A percentile compares a stretch with the other conserved stretches of the same genome.
Conservation (phyloP, 202 grass and related monocot species). For the Eragrostis tef region DNA sequence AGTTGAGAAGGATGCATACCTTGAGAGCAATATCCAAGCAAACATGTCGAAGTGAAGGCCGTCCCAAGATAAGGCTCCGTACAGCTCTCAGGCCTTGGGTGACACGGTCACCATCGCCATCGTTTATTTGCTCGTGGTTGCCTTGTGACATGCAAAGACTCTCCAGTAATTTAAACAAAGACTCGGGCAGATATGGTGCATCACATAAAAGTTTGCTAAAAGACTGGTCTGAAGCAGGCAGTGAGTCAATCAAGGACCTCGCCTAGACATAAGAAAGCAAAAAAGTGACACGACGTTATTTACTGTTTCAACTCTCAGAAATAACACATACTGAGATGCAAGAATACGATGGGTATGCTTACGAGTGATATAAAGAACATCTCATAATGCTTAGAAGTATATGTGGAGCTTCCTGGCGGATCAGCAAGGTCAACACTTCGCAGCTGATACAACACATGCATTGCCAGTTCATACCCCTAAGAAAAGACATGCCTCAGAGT, state of each 20-base stretch:
- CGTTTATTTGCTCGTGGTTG: constrained; percentile 57
- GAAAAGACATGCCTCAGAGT: constrained; percentile 46
- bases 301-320: constrained; percentile 24
- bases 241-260: constrained; percentile 76
- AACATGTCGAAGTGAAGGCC: constrained; percentile 70
- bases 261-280: constrained; percentile 56
- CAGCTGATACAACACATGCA: constrained; percentile 88
- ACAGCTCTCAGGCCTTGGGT: constrained; percentile 86
- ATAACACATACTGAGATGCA: constrained; percentile 31
- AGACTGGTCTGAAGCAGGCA: constrained; percentile 90
- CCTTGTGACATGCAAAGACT: constrained; percentile 74
- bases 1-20: constrained; percentile 61
- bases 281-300: constrained; percentile 43
- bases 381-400: constrained; percentile 70
- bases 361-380: constrained; percentile 94
- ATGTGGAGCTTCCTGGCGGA: constrained; percentile 50
- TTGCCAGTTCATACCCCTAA: constrained; percentile 87
- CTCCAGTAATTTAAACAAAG: constrained; percentile 77
- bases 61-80: constrained; percentile 88
- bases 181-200: constrained; percentile 76
- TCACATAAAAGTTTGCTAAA: constrained; percentile 87
- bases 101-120: constrained; percentile 79
- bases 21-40: constrained; percentile 95
- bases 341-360: constrained; percentile 54
- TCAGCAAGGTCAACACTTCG: constrained; percentile 56